Evolutionary conservation across 352 stramenopile species (phyloP).

Genomic region (Globisporangium recalcitrans): DNA sequence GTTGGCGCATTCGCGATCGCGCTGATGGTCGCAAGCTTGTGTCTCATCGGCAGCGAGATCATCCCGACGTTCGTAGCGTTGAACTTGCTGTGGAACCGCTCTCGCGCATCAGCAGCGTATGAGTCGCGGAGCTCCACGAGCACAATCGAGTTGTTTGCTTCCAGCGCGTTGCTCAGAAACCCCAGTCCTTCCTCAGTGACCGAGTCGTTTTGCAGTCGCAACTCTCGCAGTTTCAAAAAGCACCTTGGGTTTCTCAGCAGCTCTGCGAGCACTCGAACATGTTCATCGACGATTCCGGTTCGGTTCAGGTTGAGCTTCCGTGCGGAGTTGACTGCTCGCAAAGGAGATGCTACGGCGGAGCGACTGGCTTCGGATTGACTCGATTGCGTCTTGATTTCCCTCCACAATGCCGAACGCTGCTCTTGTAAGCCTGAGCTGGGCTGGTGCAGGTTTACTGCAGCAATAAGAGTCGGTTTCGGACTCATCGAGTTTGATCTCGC

Average conservation of each 20-base stretch:
- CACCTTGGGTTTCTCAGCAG: background rate
- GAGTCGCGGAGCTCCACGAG: slow-evolving; percentile 3
- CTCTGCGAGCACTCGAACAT: background rate
- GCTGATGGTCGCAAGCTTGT: background rate
- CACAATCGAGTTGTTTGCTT: background rate
- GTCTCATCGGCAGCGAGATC: background rate
- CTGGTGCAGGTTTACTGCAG: too few relatives aligned
- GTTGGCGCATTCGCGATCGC: background rate
- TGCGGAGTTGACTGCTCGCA: too few relatives aligned
- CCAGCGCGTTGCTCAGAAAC: background rate
- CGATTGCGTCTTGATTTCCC: background rate
- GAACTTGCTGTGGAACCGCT: background rate
- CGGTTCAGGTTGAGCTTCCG: too few relatives aligned
- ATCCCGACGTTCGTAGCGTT: background rate
- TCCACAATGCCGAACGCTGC: background rate
- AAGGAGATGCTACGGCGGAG: background rate
- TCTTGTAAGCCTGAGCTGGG: background rate
- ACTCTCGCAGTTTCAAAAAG: background rate
- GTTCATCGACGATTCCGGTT: too few relatives aligned
- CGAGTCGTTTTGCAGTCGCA: background rate
- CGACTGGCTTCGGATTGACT: background rate
- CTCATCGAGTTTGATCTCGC: background rate
- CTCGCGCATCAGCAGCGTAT: too few relatives aligned
- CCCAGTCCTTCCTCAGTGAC: background rate
- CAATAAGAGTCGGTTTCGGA: background rate